Percentiles rank a stretch among this genome's conserved stretches.
These are phyloP conservation scores for Apophysomyces ossiformis DNA, from an alignment of 371 early-diverging fungal genomes.

Conservation along the genomic window DNA sequence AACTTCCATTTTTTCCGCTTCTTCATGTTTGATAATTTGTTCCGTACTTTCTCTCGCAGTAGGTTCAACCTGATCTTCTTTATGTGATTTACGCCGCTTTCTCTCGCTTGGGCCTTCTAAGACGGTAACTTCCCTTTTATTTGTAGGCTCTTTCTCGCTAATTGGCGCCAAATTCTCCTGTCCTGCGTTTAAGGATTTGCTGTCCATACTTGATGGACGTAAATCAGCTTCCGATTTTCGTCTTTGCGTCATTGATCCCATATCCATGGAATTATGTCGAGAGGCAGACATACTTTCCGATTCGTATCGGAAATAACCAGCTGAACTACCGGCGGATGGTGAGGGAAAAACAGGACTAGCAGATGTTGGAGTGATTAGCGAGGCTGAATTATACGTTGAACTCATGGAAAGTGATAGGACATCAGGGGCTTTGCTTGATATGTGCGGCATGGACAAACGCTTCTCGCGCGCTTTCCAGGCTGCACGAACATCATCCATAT, in stretches of 20 bases:
- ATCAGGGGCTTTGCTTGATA: constrained; percentile 14
- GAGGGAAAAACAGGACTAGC: constrained; percentile 26
- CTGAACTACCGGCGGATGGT: constrained; percentile 14
- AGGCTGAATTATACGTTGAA: not conserved
- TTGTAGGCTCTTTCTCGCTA: not conserved
- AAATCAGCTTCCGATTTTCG: constrained; percentile 22
- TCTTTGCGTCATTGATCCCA: constrained; percentile 8
- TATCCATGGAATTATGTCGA: constrained; percentile 20
- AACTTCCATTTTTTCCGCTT: not conserved
- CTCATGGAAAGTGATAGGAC: constrained; percentile 13
- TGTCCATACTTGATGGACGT: not conserved
- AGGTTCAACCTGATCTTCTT: constrained; percentile 16
- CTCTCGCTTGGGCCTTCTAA: constrained; percentile 14
- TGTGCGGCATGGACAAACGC: constrained; percentile 37
- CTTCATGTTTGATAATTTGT: not conserved
- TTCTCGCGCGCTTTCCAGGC: constrained; percentile 69
- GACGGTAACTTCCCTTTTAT: constrained; percentile 20
- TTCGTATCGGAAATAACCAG: constrained; percentile 20
- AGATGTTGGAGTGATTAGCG: constrained; percentile 20
- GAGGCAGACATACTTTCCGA: constrained; percentile 10
- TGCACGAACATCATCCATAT: constrained; percentile 60
- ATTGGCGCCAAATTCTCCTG: not conserved
- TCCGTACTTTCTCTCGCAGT: not conserved
- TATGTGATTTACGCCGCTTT: constrained; percentile 25
- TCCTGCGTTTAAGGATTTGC: not conserved